These are phyloP conservation scores for Daldinia decipiens DNA, from an alignment of 495 filamentous ascomycete genomes.

Conservation along the genomic window DNA sequence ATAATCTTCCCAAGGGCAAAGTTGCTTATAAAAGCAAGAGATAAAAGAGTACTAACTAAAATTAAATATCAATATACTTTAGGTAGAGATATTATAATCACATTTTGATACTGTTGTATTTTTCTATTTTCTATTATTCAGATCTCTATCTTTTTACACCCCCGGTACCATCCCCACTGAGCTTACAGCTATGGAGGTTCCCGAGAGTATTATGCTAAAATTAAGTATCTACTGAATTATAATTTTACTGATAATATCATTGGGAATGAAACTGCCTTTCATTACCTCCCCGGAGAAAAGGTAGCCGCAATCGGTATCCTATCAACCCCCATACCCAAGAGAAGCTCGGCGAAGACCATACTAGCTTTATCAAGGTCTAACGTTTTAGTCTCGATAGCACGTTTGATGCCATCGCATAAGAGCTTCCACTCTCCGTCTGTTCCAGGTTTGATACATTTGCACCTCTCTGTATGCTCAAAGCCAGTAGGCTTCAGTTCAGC, in stretches of 20 bases:
- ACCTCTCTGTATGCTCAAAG: conserved; percentile 15
- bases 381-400: conserved; percentile 17
- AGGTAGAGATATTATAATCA: no score
- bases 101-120: no score
- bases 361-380: conserved; percentile 30
- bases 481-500: conserved; percentile 6
- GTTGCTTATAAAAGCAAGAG: no score
- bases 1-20: no score
- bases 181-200: no score
- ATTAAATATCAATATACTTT: no score
- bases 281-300: neutral
- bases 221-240: no score
- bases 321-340: conserved; percentile 23
- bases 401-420: neutral
- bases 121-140: no score
- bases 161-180: no score
- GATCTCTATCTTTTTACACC: no score
- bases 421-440: conserved; percentile 6
- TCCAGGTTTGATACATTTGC: conserved; percentile 28
- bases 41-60: no score
- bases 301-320: neutral
- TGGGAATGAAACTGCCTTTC: neutral
- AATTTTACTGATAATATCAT: neutral
- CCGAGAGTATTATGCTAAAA: no score
- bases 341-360: conserved; percentile 22